Base-by-base conservation (phyloP, 345 rosid species). In the Dimocarpus longan region DNA sequence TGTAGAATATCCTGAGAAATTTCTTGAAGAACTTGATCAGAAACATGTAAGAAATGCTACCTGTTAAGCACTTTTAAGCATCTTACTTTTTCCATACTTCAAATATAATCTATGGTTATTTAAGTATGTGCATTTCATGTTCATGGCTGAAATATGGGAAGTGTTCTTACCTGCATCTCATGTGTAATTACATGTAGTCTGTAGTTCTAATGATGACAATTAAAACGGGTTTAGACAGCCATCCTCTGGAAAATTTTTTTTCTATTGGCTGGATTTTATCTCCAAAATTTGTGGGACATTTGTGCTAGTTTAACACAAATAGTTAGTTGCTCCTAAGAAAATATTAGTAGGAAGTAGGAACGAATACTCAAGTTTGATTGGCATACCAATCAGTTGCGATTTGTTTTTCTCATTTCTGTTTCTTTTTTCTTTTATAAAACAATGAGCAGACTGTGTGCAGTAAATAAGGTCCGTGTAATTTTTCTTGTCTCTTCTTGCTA, bases 1-100 rank as follows among this genome's bases (percentile, higher is more conserved):
- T 79, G 78, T 89, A 84, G 90, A 89, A 56, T 79, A 79, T 83
- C 91, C 94, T 12, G 62, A 79, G 76, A 85, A 87, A 84, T 90
- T 89, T 77, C 84, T 90, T 39, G 80, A 78, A 84, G 86, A 87
- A 81, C 59, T 86, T 62, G 71, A 80, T 83, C 68, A 37, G 67
- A 87, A 83, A 80, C 78, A 72, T 15, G 90, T 85, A 69, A 76
- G 87, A 59, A 54, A 76, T 22, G 46, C 18, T 22, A 37, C 56
- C 73, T 6, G 37, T 67, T 64, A 26, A 26, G 28, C 28, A 3
- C 6, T n/a, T 56, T 3, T 7, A 19, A 10, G 1, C 40, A 18
- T 60, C 21, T 39, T 22, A 39, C 24, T 43, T 48, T 48, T 46
- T 59, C 57, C 43, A 3, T 52, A 24, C 24, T 16, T 37, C 21